Conservation (phyloP, 106 monocot genomes). For the Agapanthus africanus region DNA sequence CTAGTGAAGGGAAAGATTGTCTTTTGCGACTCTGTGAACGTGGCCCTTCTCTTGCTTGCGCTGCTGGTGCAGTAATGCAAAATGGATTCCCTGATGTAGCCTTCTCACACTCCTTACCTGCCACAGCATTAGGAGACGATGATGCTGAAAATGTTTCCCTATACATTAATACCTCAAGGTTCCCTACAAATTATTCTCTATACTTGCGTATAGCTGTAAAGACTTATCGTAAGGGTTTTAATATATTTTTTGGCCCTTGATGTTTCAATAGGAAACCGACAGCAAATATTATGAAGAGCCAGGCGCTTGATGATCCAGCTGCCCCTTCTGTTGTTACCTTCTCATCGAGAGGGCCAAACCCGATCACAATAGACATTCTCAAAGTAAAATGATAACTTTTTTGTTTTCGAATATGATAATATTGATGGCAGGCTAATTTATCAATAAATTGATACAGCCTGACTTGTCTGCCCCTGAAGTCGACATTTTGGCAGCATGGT, state of each 20-base stretch:
- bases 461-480: conserved; percentile 17
- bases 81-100: background rate
- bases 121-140: background rate
- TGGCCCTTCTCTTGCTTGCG: conserved; percentile 14
- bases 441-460: conserved; percentile 13
- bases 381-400: too few species aligned
- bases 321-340: conserved; percentile 21
- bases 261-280: too few species aligned
- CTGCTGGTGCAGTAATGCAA: conserved; percentile 20
- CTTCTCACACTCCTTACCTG: conserved; percentile 11
- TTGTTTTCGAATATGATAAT: too few species aligned
- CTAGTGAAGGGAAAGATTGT: conserved; percentile 24
- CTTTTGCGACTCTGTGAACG: conserved; percentile 8
- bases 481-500: conserved; percentile 17
- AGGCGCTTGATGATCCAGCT: conserved; percentile 6
- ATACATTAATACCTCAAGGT: conserved; percentile 21
- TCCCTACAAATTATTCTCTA: background rate
- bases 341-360: conserved; percentile 35
- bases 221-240: too few species aligned
- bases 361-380: conserved; percentile 18
- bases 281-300: conserved; percentile 21
- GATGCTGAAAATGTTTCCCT: background rate
- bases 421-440: too few species aligned
- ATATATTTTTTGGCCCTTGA: too few species aligned
- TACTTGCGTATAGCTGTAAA: too few species aligned